Evolutionary conservation across 768 basidiomycete species (phyloP).

Genomic region (Russula vinacea): DNA sequence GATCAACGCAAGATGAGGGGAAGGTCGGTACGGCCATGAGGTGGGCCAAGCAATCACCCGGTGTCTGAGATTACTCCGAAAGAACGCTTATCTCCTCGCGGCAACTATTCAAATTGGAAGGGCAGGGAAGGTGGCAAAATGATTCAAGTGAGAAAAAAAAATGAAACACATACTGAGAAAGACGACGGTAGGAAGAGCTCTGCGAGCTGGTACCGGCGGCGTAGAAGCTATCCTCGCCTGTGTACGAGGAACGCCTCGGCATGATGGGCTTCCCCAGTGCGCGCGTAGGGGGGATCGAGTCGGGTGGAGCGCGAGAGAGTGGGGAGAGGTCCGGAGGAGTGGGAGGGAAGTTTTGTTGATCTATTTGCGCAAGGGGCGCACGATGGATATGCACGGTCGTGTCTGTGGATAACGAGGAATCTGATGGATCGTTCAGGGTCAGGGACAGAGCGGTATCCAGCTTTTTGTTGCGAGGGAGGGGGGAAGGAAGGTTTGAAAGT

Average conservation of each 20-base stretch:
- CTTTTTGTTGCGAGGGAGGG: constrained; percentile 20
- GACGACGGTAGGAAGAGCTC: constrained; percentile 20
- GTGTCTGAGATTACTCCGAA: constrained; percentile 14
- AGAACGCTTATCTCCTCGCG: constrained; percentile 13
- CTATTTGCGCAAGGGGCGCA: constrained; percentile 29
- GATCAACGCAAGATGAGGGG: constrained; percentile 11
- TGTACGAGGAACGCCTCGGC: constrained; percentile 26
- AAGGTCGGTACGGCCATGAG: constrained; percentile 16
- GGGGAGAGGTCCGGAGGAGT: constrained; percentile 16
- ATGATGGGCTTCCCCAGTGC: constrained; percentile 19
- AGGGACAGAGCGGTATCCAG: constrained; percentile 15
- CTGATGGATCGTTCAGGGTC: constrained; percentile 14
- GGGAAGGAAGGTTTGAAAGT: not conserved
- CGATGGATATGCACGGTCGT: constrained; percentile 24
- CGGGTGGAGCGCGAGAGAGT: constrained; percentile 15
- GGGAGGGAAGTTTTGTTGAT: constrained; percentile 22
- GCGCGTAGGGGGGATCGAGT: constrained; percentile 12
- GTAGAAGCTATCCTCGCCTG: constrained; percentile 22
- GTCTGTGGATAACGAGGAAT: constrained; percentile 21
- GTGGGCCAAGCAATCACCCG: constrained; percentile 12
- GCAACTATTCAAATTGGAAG: constrained; percentile 13
- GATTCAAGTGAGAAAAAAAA: not conserved
- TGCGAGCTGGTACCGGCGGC: constrained; percentile 6
- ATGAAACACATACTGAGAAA: constrained; percentile 26
- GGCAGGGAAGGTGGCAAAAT: not conserved